Conservation (phyloP, 805 yeast species). For the Saccharomycopsis sp. region DNA sequence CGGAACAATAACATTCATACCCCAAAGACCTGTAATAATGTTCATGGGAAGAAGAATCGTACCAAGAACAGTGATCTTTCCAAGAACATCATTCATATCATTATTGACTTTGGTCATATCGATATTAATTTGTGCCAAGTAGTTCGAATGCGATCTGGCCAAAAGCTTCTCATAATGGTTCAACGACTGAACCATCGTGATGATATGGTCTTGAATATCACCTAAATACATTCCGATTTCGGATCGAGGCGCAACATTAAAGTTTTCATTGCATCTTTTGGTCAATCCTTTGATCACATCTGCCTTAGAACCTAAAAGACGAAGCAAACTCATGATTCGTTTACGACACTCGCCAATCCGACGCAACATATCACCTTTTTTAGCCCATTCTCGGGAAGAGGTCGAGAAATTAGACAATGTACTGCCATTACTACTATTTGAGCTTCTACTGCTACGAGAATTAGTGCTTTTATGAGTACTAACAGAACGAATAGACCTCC, state of each 20-base stretch:
- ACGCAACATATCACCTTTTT: conserved; percentile 90
- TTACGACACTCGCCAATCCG: conserved; percentile 94
- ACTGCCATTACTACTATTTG: conserved; percentile 18
- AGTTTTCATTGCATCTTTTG: conserved; percentile 80
- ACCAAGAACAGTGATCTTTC: conserved; percentile 89
- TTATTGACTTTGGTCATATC: conserved; percentile 97
- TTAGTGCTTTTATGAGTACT: not conserved
- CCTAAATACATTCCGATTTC: conserved; percentile 94
- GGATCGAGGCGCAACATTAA: conserved; percentile 70
- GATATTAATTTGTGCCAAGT: conserved; percentile 91
- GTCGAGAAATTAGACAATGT: conserved; percentile 30
- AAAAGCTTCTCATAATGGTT: conserved; percentile 92
- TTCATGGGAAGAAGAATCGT: conserved; percentile 93
- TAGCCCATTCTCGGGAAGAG: conserved; percentile 67
- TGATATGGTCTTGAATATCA: conserved; percentile 95
- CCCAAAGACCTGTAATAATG: conserved; percentile 96
- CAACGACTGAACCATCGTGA: conserved; percentile 92
- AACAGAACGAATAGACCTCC: not conserved
- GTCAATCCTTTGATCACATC: conserved; percentile 97
- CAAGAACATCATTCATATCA: conserved; percentile 93
- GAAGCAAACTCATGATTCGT: conserved; percentile 81
- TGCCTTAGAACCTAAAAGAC: conserved; percentile 86
- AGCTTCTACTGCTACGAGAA: not conserved
- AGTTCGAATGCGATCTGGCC: conserved; percentile 93
- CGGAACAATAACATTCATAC: conserved; percentile 96